Evolutionary conservation across 2,329 filamentous ascomycete genomes (phyloP).

Genomic region (Paraphoma chrysanthemicola): DNA sequence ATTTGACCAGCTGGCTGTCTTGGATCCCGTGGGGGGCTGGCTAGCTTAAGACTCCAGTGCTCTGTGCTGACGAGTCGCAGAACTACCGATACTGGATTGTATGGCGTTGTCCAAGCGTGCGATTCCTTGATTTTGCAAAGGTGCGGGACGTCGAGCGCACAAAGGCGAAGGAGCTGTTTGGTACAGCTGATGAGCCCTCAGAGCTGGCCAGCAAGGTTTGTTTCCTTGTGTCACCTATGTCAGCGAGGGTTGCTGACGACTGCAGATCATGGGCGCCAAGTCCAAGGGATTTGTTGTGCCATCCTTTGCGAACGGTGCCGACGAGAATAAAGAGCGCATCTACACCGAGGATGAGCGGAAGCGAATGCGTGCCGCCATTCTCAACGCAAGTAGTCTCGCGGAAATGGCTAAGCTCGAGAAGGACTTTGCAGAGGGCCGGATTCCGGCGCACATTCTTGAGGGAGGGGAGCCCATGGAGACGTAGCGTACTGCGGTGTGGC

Average conservation of each 20-base stretch:
- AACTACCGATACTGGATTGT: constrained; percentile 92
- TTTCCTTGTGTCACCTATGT: neutral
- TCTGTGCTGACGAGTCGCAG: constrained; percentile 55
- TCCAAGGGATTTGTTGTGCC: constrained; percentile 74
- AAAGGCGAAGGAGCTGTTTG: constrained; percentile 81
- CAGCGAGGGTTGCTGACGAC: constrained; percentile 34
- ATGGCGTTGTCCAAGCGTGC: constrained; percentile 82
- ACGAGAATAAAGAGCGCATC: constrained; percentile 66
- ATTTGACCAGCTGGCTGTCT: neutral
- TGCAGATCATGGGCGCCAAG: constrained; percentile 79
- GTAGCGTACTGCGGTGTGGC: constrained; percentile 11
- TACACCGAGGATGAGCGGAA: constrained; percentile 87
- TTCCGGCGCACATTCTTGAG: constrained; percentile 62
- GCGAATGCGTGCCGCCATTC: constrained; percentile 84
- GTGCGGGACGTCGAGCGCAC: constrained; percentile 85
- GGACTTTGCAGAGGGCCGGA: constrained; percentile 84
- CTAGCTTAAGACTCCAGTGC: neutral
- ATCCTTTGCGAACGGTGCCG: constrained; percentile 46
- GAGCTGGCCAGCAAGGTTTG: constrained; percentile 66
- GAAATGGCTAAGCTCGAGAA: constrained; percentile 92
- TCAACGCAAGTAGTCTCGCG: constrained; percentile 84
- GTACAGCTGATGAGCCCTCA: constrained; percentile 77
- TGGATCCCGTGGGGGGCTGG: neutral
- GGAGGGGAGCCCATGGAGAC: constrained; percentile 39
- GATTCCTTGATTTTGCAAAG: constrained; percentile 92